phyloP scores from a whole-genome alignment of 2,329 filamentous ascomycete species.

The Chrysoporthe deuterocubensis region DNA sequence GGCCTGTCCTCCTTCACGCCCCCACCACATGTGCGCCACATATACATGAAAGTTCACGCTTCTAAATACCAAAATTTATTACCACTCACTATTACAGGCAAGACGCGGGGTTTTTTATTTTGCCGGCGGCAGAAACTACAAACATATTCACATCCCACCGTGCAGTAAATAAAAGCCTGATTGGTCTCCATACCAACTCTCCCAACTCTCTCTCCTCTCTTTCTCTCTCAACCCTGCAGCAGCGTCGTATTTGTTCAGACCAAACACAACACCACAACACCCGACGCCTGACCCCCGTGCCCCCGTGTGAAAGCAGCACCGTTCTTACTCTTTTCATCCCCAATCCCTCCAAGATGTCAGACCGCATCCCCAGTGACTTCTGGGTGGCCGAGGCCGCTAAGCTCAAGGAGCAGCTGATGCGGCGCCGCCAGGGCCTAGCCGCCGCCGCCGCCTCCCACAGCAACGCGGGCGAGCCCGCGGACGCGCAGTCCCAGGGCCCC shows the following conservation, averaged over 20 bases:
- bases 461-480: not conserved
- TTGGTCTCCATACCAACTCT: not conserved
- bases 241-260: not conserved
- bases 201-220: no score
- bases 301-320: not conserved
- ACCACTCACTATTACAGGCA: no score
- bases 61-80: no score
- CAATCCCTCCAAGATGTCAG: not conserved
- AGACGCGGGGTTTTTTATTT: no score
- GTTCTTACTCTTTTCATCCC: not conserved
- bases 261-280: not conserved
- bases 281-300: no score
- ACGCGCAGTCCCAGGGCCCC: no score
- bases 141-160: no score
- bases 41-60: no score
- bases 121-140: no score
- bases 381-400: not conserved
- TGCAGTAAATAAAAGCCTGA: no score
- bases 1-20: no score
- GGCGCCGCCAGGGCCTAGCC: not conserved
- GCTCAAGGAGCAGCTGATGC: constrained; percentile 8
- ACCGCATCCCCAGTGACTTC: not conserved
- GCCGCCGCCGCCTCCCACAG: not conserved
- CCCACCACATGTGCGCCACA: no score
- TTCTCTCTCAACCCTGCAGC: not conserved